Evolutionary conservation across 768 basidiomycete species (phyloP).

Genomic region (Ephemerocybe angulata): DNA sequence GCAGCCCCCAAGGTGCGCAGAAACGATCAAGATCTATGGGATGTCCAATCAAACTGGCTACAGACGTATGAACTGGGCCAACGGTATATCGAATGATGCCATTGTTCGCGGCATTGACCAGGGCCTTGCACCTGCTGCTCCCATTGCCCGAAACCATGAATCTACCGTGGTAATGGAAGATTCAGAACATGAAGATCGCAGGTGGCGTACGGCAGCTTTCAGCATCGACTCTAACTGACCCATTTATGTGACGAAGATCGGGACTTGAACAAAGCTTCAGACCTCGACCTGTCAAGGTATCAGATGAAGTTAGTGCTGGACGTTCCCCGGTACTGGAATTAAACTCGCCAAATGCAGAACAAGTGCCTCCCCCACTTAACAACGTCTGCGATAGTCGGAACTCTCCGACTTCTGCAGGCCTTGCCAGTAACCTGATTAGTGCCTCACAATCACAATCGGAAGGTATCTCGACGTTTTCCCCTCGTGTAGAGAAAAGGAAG

Average conservation of each 20-base stretch:
- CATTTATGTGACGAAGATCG: not conserved
- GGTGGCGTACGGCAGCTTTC: not conserved
- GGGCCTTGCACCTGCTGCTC: not conserved
- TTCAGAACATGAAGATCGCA: not conserved
- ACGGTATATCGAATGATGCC: not conserved
- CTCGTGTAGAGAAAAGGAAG: not conserved
- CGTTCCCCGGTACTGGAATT: no score
- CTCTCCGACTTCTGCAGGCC: no score
- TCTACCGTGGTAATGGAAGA: not conserved
- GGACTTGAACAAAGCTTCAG: not conserved
- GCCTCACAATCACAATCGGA: not conserved
- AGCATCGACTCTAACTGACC: not conserved
- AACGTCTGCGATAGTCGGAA: no score
- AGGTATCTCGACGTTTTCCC: not conserved
- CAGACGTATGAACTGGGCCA: constrained; percentile 2
- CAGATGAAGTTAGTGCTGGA: not conserved
- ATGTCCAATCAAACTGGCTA: not conserved
- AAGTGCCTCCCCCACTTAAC: no score
- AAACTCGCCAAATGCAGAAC: no score
- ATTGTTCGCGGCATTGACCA: not conserved
- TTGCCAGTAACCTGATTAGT: no score
- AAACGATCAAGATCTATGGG: not conserved
- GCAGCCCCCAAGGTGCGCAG: not conserved
- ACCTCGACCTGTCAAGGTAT: not conserved
- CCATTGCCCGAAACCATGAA: not conserved